These are phyloP conservation scores for Tuber brumale DNA, from an alignment of 495 filamentous ascomycete species.

Conservation along the genomic window DNA sequence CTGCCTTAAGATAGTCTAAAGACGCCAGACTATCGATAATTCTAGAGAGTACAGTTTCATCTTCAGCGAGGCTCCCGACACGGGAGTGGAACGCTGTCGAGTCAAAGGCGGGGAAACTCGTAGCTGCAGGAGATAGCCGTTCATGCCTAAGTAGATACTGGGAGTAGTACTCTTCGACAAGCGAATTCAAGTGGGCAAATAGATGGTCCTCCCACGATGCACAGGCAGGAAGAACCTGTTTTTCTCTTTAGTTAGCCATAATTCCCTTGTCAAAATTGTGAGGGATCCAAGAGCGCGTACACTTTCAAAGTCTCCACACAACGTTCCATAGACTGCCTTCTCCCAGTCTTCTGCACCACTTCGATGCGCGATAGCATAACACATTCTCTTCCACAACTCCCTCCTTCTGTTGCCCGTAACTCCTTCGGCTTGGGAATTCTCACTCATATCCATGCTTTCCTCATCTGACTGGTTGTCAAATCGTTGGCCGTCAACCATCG, in stretches of 20 bases:
- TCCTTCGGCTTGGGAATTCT: not conserved
- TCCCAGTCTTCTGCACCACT: conserved; percentile 68
- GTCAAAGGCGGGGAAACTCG: conserved; percentile 39
- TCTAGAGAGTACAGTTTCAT: conserved; percentile 32
- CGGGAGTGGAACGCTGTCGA: conserved; percentile 38
- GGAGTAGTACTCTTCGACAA: conserved; percentile 49
- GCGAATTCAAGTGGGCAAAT: conserved; percentile 80
- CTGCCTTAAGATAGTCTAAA: conserved; percentile 13
- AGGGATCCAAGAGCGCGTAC: conserved; percentile 43
- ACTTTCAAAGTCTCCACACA: conserved; percentile 72
- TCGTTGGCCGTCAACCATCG: conserved; percentile 29
- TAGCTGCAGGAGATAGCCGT: conserved; percentile 28
- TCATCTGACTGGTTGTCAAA: conserved; percentile 16
- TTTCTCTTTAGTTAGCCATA: conserved; percentile 4
- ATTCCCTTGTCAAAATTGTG: conserved; percentile 1
- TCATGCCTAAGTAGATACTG: conserved; percentile 21
- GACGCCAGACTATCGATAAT: conserved; percentile 39
- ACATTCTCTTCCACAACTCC: conserved; percentile 73
- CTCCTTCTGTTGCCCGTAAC: conserved; percentile 46
- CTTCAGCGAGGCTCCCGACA: conserved; percentile 10
- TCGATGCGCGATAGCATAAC: conserved; percentile 64
- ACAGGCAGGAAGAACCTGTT: conserved; percentile 57
- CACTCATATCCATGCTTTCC: conserved; percentile 3
- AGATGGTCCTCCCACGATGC: conserved; percentile 80
- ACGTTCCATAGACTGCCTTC: conserved; percentile 77